Base-by-base conservation (phyloP, 1,284 basidiomycete species). In the Trametes polyzona region DNA sequence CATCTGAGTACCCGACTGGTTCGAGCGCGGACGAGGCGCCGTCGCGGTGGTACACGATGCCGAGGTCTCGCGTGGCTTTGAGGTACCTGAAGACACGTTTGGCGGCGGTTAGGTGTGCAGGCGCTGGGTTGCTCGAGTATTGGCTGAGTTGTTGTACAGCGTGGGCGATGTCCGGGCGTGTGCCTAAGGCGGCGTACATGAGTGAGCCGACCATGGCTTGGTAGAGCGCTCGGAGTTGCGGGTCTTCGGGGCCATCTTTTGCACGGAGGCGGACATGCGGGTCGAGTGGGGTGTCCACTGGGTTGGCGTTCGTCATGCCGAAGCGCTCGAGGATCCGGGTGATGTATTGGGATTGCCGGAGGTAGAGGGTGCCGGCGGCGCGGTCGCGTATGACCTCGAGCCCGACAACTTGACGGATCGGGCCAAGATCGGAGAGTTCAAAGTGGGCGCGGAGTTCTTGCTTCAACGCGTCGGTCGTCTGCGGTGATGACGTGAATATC, bases 171-270 rank as follows among this genome's bases (percentile, higher is more conserved):
- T 42, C n/a, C n/a, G n/a, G n/a, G n/a, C n/a, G n/a, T n/a, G n/a
- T n/a, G n/a, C n/a, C n/a, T n/a, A n/a, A n/a, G n/a, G 72, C 68
- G 1, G 78, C 47, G 53, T 79, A 81, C 43, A 76, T 70, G 1
- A 81, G 68, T 3, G 62, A 69, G 8, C 78, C 75, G 2, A 80
- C 66, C 0, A 73, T 62, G 0, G 58, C 55, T 0, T 64, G 59
- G 46, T 76, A 78, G 0, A 71, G 72, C 0, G 49, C 21, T 10
- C 30, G 30, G 26, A 21, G 17, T 2, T 23, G 9, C 48, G 61
- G 58, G 1, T 49, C 35, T 11, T 17, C 37, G n/a, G 30, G 36
- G 8, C 58, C 48, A 7, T 47, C 35, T 12, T n/a, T n/a, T n/a
- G n/a, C n/a, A n/a, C n/a, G n/a, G n/a, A n/a, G n/a, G n/a, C n/a